Percentiles rank a stretch among this genome's conserved stretches.
Conservation (phyloP, 768 basidiomycete genomes). For the Suillus variegatus region DNA sequence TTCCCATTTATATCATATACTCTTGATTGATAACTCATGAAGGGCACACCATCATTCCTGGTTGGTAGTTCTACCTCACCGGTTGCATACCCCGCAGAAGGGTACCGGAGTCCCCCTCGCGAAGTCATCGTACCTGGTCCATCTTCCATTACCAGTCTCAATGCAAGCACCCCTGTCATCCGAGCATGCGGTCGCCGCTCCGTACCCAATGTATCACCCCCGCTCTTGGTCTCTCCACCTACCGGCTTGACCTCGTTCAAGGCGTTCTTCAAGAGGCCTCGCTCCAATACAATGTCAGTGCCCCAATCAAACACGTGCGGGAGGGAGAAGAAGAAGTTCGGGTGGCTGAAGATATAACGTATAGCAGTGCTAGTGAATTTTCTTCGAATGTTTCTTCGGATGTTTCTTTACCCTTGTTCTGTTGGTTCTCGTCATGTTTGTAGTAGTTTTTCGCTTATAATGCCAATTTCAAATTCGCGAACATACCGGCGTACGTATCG, state of each 20-base stretch:
- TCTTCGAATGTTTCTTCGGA: not conserved
- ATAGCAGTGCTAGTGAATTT: not conserved
- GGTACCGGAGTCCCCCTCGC: conserved; percentile 30
- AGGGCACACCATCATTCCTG: conserved; percentile 32
- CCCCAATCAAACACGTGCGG: conserved; percentile 17
- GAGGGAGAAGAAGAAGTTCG: conserved; percentile 30
- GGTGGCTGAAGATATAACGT: conserved; percentile 31
- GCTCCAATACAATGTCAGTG: conserved; percentile 21
- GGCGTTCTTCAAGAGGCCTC: conserved; percentile 29
- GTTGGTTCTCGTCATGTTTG: not conserved
- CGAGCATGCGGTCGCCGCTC: conserved; percentile 20
- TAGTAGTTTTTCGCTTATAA: not conserved
- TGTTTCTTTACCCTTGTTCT: not conserved
- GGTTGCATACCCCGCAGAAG: conserved; percentile 30
- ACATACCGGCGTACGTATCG: not conserved
- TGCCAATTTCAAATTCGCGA: conserved; percentile 3
- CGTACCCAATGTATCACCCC: conserved; percentile 17
- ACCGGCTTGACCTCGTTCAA: conserved; percentile 23
- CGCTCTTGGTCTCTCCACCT: conserved; percentile 18
- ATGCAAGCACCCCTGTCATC: conserved; percentile 11
- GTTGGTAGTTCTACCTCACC: conserved; percentile 33
- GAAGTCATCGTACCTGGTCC: conserved; percentile 7
- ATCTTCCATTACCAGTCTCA: conserved; percentile 3
- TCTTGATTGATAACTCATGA: conserved; percentile 11
- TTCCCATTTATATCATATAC: not conserved